Evolutionary conservation across 306 rosid genomes (phyloP).

Genomic region (Sindora glabra): DNA sequence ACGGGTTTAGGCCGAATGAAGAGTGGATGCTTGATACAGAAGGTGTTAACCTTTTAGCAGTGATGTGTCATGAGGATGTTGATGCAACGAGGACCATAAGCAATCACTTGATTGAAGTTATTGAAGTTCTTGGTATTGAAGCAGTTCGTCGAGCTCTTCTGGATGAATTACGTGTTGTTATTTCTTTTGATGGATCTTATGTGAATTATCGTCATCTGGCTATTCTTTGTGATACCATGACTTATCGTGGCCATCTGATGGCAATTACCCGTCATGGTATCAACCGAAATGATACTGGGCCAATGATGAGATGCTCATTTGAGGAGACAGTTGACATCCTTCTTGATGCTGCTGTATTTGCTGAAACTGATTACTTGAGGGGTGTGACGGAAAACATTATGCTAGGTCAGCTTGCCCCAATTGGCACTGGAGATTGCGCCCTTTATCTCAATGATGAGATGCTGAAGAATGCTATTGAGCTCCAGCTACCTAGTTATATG

Average conservation of each 20-base stretch:
- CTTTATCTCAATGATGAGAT: constrained; percentile 87
- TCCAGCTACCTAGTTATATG: constrained; percentile 93
- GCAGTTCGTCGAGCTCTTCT: constrained; percentile 86
- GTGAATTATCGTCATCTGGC: constrained; percentile 95
- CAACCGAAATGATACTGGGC: constrained; percentile 92
- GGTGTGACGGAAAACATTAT: constrained; percentile 96
- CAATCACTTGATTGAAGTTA: constrained; percentile 93
- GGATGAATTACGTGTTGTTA: constrained; percentile 91
- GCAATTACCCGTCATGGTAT: constrained; percentile 98
- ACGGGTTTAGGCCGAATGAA: constrained; percentile 83
- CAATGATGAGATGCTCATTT: constrained; percentile 99
- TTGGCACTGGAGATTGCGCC: constrained; percentile 89
- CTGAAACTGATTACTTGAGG: constrained; percentile 78
- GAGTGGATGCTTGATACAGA: constrained; percentile 99
- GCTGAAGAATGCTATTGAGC: constrained; percentile 96
- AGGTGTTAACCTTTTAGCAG: constrained; percentile 95
- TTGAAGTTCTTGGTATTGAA: constrained; percentile 97
- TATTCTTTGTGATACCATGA: constrained; percentile 98
- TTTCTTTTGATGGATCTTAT: constrained; percentile 95
- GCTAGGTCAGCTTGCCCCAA: constrained; percentile 97
- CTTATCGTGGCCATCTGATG: constrained; percentile 97
- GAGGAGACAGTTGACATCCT: constrained; percentile 98
- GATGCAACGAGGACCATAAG: constrained; percentile 89
- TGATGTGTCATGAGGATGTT: constrained; percentile 86
- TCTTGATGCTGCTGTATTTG: constrained; percentile 92